These are phyloP conservation scores for Annulohypoxylon bovei DNA, from an alignment of 495 filamentous ascomycete species.

Conservation along the genomic window DNA sequence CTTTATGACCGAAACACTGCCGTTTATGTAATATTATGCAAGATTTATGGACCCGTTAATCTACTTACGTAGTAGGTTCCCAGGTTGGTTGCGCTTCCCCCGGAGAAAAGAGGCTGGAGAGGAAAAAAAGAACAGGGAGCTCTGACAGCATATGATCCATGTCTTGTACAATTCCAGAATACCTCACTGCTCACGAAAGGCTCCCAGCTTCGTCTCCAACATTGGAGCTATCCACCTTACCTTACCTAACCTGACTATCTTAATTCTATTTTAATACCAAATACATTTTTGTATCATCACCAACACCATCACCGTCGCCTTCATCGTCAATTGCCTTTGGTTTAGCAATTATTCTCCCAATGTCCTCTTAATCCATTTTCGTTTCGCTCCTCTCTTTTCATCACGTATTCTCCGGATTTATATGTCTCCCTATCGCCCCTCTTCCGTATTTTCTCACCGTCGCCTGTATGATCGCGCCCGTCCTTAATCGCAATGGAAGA, in stretches of 20 bases:
- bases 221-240: slow-evolving; percentile 22
- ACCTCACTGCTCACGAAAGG: background rate
- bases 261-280: slow-evolving; percentile 4
- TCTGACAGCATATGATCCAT: slow-evolving; percentile 9
- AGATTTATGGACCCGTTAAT: background rate
- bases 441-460: slow-evolving; percentile 29
- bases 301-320: slow-evolving; percentile 16
- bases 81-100: background rate
- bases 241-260: slow-evolving; percentile 18
- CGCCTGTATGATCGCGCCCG: slow-evolving; percentile 37
- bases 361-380: slow-evolving; percentile 26
- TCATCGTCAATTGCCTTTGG: slow-evolving; percentile 31
- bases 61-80: background rate
- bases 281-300: slow-evolving; percentile 24
- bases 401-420: slow-evolving; percentile 32
- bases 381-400: slow-evolving; percentile 36
- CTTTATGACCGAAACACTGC: background rate
- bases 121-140: background rate
- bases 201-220: background rate
- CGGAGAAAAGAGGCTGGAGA: slow-evolving; percentile 1
- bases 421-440: slow-evolving; percentile 46
- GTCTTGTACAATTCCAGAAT: slow-evolving; percentile 1
- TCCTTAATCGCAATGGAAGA: slow-evolving; percentile 71
- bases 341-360: slow-evolving; percentile 32
- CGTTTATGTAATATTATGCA: background rate